A percentile compares a stretch with the other conserved stretches of the same genome.
Evolutionary conservation across 2,329 filamentous ascomycete genomes (phyloP).

Genomic region (Trichoderma guizhouense): DNA sequence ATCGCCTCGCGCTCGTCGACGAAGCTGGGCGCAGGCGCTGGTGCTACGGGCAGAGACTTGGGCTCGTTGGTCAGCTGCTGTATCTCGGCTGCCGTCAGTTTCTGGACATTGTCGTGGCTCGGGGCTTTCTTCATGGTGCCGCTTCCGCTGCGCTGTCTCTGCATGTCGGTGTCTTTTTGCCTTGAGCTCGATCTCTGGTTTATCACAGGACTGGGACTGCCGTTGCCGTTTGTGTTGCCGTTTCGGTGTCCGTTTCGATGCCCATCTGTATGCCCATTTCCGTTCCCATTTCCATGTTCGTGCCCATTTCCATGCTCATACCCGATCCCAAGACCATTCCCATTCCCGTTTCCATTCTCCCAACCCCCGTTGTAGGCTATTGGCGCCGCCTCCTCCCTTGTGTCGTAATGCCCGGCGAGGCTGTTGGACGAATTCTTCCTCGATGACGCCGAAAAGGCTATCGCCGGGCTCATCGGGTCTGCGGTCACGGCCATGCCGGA

Average conservation of each 20-base stretch:
- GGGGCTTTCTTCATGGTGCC: slow-evolving; percentile 30
- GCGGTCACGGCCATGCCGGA: slow-evolving; percentile 26
- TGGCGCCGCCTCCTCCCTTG: not conserved
- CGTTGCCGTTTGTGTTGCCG: not conserved
- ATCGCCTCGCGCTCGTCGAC: slow-evolving; percentile 37
- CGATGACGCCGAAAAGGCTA: slow-evolving; percentile 18
- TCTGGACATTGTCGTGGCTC: slow-evolving; percentile 46
- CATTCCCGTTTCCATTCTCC: not conserved
- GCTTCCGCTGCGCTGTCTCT: slow-evolving; percentile 21
- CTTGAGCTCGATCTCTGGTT: not conserved
- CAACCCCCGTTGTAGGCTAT: not conserved
- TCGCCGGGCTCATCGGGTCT: slow-evolving; percentile 23
- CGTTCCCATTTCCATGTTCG: not conserved
- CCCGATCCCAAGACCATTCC: not conserved
- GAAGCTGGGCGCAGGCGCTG: slow-evolving; percentile 33
- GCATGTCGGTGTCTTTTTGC: not conserved
- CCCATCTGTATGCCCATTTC: not conserved
- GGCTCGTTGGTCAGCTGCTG: slow-evolving; percentile 55
- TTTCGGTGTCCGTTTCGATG: not conserved
- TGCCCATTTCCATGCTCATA: not conserved
- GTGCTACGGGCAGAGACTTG: slow-evolving; percentile 55
- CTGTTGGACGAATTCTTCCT: not conserved
- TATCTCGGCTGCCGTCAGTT: slow-evolving; percentile 57
- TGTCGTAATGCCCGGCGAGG: not conserved
- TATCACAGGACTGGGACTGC: not conserved